A percentile compares a stretch with the other conserved stretches of the same genome.
phyloP scores from a whole-genome alignment of 805 yeast genomes.

The Candida nitratophila region DNA sequence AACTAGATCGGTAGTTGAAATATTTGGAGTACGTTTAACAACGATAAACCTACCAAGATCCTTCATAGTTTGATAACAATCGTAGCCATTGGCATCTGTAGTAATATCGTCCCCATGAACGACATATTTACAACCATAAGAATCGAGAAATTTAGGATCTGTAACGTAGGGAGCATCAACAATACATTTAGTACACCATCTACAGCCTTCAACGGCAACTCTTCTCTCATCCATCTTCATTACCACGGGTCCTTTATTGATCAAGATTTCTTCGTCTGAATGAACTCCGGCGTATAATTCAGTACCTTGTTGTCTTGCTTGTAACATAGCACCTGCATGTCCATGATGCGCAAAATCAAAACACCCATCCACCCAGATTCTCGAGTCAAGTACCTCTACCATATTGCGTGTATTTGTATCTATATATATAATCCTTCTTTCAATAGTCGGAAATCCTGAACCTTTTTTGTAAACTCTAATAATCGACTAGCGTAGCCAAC shows the following conservation, averaged over 20 bases:
- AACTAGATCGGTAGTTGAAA: constrained; percentile 91
- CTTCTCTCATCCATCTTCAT: constrained; percentile 78
- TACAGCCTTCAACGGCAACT: constrained; percentile 81
- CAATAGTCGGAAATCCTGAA: too few species aligned
- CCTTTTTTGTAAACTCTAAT: too few species aligned
- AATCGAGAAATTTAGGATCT: constrained; percentile 70
- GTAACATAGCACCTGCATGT: constrained; percentile 94
- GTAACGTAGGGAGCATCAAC: constrained; percentile 92
- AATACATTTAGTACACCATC: constrained; percentile 75
- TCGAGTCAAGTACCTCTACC: constrained; percentile 18
- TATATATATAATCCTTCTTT: not conserved
- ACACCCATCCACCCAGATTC: constrained; percentile 97
- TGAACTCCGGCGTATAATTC: constrained; percentile 85
- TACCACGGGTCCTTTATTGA: constrained; percentile 90
- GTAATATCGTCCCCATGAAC: constrained; percentile 98
- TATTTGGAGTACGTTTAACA: constrained; percentile 92
- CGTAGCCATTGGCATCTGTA: constrained; percentile 92
- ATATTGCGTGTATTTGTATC: not conserved
- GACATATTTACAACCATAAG: constrained; percentile 75
- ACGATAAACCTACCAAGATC: constrained; percentile 79
- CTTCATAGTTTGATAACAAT: constrained; percentile 81
- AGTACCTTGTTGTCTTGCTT: constrained; percentile 78
- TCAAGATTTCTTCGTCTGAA: constrained; percentile 76
- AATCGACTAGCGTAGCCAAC: too few species aligned
- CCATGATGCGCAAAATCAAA: constrained; percentile 97